phyloP scores from a whole-genome alignment of 2,329 filamentous ascomycete species.

The Colletotrichum somersetense region DNA sequence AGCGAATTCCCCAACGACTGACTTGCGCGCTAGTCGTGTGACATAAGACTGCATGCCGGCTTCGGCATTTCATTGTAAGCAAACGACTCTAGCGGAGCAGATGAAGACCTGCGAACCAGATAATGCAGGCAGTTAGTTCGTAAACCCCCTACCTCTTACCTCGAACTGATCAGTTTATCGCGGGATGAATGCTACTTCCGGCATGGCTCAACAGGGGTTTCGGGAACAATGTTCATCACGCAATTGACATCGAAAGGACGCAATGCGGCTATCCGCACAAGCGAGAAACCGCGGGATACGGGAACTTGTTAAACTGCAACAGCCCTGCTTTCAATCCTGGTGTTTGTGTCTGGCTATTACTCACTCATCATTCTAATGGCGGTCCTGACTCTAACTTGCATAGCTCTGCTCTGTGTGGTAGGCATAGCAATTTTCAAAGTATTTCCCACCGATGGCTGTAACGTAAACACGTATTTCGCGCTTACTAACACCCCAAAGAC shows the following conservation, averaged over 20 bases:
- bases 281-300: not conserved
- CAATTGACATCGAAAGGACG: conserved; percentile 10
- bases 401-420: not conserved
- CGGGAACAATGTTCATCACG: not conserved
- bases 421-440: not conserved
- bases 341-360: not conserved
- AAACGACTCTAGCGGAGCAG: not conserved
- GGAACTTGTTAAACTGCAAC: not conserved
- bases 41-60: conserved; percentile 9
- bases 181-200: conserved; percentile 2
- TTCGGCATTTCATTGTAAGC: not conserved
- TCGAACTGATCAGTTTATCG: not conserved
- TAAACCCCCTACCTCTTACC: not conserved
- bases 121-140: not conserved
- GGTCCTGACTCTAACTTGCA: not conserved
- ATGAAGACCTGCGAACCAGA: not conserved
- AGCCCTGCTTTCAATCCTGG: not conserved
- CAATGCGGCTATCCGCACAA: not conserved
- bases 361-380: not conserved
- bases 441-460: not conserved
- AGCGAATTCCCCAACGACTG: conserved; percentile 1
- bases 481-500: not conserved
- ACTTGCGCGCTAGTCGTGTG: not conserved
- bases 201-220: not conserved
- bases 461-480: too few relatives aligned